Conservation (phyloP, 345 rosid genomes). For the Syzygium aqueum region DNA sequence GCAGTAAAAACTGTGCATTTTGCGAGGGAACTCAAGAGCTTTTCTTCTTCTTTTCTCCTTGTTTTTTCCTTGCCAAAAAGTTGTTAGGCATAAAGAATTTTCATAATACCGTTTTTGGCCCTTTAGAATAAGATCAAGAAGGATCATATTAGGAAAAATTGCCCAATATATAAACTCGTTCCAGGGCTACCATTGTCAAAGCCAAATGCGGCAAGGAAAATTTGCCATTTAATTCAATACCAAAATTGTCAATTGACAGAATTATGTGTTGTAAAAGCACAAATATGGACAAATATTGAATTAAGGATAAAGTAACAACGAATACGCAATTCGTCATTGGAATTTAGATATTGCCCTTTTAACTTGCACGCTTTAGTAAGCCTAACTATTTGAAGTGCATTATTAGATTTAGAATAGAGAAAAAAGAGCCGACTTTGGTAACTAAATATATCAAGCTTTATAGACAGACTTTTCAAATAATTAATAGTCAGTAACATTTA, state of each 20-base stretch:
- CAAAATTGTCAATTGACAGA: not conserved
- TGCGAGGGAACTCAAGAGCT: not conserved
- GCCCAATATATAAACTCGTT: too few species aligned
- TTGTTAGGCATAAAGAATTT: not conserved
- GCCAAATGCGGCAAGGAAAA: not conserved
- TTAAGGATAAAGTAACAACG: not conserved
- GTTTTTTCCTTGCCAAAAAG: slow-evolving; percentile 10
- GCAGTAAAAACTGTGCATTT: not conserved
- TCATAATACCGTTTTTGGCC: not conserved
- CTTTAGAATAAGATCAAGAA: too few species aligned
- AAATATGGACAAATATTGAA: not conserved
- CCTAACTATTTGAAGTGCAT: accelerated
- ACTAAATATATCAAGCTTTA: not conserved
- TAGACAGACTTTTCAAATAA: too few species aligned
- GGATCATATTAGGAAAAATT: too few species aligned
- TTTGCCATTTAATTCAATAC: not conserved
- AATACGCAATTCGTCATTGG: not conserved
- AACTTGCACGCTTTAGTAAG: not conserved
- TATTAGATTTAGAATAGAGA: not conserved
- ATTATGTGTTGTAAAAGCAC: accelerated
- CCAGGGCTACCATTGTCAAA: too few species aligned
- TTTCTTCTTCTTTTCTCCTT: too few species aligned
- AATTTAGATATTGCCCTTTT: not conserved
- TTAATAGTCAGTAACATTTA: not conserved
- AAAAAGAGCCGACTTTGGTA: not conserved